Conservation (phyloP, 768 basidiomycete species). For the Tricholoma bakamatsutake region DNA sequence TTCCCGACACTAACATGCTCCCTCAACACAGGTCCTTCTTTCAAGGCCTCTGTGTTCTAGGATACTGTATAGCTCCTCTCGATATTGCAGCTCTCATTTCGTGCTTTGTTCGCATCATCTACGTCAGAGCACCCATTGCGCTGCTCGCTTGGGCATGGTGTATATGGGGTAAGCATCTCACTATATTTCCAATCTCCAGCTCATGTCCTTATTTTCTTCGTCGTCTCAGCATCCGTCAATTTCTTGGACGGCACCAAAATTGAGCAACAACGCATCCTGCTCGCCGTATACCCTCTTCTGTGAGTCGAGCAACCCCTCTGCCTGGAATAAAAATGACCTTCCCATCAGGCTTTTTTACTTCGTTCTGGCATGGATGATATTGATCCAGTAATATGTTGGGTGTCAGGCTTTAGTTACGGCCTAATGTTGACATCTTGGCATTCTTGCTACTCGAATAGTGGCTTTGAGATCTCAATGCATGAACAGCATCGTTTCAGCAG, state of each 20-base stretch:
- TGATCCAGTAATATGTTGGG: slow-evolving; percentile 64
- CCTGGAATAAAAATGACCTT: neutral
- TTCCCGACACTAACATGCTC: neutral
- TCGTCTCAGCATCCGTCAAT: slow-evolving; percentile 73
- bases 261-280: slow-evolving; percentile 80
- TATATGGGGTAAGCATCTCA: slow-evolving; percentile 78
- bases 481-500: neutral
- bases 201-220: neutral
- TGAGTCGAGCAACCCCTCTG: slow-evolving; percentile 32
- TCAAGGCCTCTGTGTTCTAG: slow-evolving; percentile 90
- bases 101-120: slow-evolving; percentile 80
- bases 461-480: neutral
- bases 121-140: slow-evolving; percentile 82
- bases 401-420: neutral
- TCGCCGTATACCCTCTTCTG: slow-evolving; percentile 96
- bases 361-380: slow-evolving; percentile 94
- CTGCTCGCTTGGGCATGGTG: slow-evolving; percentile 91
- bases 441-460: neutral
- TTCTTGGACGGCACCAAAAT: slow-evolving; percentile 95
- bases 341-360: slow-evolving; percentile 78
- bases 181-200: neutral
- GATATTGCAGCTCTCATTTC: slow-evolving; percentile 86
- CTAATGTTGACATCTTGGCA: neutral
- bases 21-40: slow-evolving; percentile 71
- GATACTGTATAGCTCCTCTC: slow-evolving; percentile 93